Evolutionary conservation across 1,139 yeast genomes (phyloP), one percentile per base, ranked within the genome.

Genomic region (Pichia sp.): DNA sequence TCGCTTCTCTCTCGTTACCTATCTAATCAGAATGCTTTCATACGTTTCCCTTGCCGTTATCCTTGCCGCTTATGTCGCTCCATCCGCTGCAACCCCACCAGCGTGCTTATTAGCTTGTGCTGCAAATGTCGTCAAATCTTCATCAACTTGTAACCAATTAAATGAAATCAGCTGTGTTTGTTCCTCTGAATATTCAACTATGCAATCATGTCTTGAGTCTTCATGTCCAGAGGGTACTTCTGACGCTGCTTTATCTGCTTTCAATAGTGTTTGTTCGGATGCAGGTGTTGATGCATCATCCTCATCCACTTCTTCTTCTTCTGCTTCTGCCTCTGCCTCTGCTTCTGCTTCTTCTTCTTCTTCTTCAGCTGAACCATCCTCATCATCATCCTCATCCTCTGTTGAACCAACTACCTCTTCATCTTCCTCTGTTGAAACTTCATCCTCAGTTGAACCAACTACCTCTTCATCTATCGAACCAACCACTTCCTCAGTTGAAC

Each of bases 21-120:
- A n/a, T 34, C 16, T 18, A n/a, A 29, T 29, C 18, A 30, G 29
- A 46, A 53, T 54, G 56, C 49, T 54, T 29, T 52, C 57, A 6
- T 47, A 52, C 47, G 44, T 53, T 39, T 54, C 59, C 7, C 9
- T 54, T 18, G 53, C 54, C 18, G 44, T 54, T 16, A n/a, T 48
- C 6, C 27, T 52, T 19, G 41, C 58, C 25, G 48, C 81, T 52
- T 70, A 80, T 52, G 67, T 80, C 54, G 70, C 80, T 51, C 73
- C 73, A 48, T 80, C 74, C 45, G 69, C 78, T 48, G 95, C 95
- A 54, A 75, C 93, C 53, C 93, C 96, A 51, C 95, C 95, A 58
- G 96, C 96, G 44, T 89, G 96, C 75, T 74, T 89, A 61, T 76
- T 89, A 68, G 95, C 96, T 47, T 89, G 96, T 79, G 93, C 87